These are phyloP conservation scores for Parathielavia hyrcaniae DNA, from an alignment of 495 filamentous ascomycete genomes.

Conservation along the genomic window DNA sequence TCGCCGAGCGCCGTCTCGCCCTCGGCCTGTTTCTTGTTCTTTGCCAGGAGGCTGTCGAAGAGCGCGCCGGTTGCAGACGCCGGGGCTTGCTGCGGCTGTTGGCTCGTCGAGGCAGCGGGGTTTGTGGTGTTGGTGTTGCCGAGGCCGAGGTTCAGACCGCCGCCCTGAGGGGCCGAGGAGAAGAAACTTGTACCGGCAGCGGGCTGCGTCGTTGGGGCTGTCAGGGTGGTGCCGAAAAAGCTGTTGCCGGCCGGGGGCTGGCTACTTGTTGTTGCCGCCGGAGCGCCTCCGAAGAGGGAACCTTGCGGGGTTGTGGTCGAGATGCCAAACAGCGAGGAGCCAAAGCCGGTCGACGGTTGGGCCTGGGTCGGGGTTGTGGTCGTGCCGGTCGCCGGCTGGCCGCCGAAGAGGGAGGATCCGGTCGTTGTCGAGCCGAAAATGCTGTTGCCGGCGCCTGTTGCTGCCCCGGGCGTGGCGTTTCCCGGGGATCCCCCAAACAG, in stretches of 20 bases:
- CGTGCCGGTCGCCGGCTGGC: neutral
- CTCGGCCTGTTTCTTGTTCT: constrained; percentile 58
- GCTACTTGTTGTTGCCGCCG: constrained; percentile 4
- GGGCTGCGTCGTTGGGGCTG: constrained; percentile 10
- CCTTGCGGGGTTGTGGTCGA: constrained; percentile 19
- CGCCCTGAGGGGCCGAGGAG: neutral
- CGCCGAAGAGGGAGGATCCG: constrained; percentile 8
- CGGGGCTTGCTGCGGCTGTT: constrained; percentile 14
- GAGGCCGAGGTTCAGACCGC: constrained; percentile 3
- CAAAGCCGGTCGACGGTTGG: constrained; percentile 4
- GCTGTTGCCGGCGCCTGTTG: constrained; percentile 6
- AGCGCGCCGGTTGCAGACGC: constrained; percentile 50
- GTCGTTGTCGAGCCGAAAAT: constrained; percentile 13
- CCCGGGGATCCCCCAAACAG: constrained; percentile 5
- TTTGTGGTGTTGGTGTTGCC: constrained; percentile 6
- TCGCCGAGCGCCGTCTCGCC: constrained; percentile 50
- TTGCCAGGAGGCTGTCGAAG: constrained; percentile 81
- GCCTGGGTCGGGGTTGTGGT: constrained; percentile 4
- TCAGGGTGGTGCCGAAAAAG: constrained; percentile 18
- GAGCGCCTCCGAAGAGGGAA: constrained; percentile 23
- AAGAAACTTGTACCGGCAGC: constrained; percentile 3
- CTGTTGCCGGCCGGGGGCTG: constrained; percentile 13
- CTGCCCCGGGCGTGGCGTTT: neutral
- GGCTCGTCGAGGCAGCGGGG: constrained; percentile 4
- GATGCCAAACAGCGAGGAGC: constrained; percentile 21